A percentile compares a stretch with the other conserved stretches of the same genome.
These are phyloP conservation scores for Coemansia sp. DNA, from an alignment of 192 early-diverging fungal species.

Conservation along the genomic window DNA sequence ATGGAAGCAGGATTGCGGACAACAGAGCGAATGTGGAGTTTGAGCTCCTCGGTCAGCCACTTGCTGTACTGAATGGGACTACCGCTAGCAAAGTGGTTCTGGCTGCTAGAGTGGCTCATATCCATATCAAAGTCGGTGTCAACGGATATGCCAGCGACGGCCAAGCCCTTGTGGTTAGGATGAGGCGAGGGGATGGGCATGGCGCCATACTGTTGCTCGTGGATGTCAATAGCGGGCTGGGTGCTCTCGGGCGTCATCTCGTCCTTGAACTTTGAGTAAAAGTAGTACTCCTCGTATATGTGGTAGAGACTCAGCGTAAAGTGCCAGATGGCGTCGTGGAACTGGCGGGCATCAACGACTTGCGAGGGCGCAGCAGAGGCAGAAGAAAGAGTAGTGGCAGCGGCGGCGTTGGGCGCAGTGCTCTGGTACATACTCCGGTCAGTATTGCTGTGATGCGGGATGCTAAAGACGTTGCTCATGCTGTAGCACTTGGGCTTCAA, in stretches of 20 bases:
- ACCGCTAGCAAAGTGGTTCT: constrained; percentile 4
- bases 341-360: constrained; percentile 28
- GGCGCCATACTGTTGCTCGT: not conserved
- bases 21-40: constrained; percentile 42
- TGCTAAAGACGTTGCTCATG: constrained; percentile 20
- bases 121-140: constrained; percentile 12
- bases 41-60: constrained; percentile 47
- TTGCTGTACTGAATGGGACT: constrained; percentile 37
- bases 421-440: not conserved
- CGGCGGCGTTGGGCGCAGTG: not conserved
- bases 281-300: constrained; percentile 54
- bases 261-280: constrained; percentile 44
- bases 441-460: not conserved
- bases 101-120: constrained; percentile 4
- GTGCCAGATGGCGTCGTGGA: constrained; percentile 55
- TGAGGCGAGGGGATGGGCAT: constrained; percentile 16
- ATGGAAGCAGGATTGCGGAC: constrained; percentile 32
- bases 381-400: too few relatives aligned
- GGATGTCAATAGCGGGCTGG: constrained; percentile 7
- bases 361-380: not conserved
- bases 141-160: constrained; percentile 10
- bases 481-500: constrained; percentile 35
- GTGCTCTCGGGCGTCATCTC: constrained; percentile 34
- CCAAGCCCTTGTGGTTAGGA: not conserved
- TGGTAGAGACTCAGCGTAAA: constrained; percentile 52